A percentile compares a stretch with the other conserved stretches of the same genome.
These are phyloP conservation scores for Pythium aquatile DNA, from an alignment of 352 stramenopile genomes.

Conservation along the genomic window DNA sequence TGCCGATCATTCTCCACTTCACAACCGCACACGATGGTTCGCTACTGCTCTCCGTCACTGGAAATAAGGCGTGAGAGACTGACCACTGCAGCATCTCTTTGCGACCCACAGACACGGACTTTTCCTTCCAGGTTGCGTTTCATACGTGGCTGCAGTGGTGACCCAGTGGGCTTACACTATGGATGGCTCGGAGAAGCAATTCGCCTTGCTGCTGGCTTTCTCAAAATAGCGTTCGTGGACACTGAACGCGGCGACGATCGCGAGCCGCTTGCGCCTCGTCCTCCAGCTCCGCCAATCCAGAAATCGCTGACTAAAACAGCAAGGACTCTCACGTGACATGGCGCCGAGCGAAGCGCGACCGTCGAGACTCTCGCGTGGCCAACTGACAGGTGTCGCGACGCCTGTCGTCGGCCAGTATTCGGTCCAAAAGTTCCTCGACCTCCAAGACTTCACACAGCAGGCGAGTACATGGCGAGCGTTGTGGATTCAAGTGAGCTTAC, in stretches of 20 bases:
- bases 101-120: conserved; percentile 5
- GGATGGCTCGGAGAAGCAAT: no score
- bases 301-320: no score
- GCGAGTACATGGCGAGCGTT: not conserved
- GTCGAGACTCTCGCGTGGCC: not conserved
- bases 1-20: conserved; percentile 16
- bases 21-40: conserved; percentile 18
- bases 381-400: not conserved
- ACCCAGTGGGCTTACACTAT: not conserved
- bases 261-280: no score
- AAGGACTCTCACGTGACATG: not conserved
- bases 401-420: conserved; percentile 1
- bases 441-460: not conserved
- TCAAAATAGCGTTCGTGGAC: not conserved
- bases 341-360: not conserved
- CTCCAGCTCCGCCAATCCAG: no score
- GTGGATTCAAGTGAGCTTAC: not conserved
- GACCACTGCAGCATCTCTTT: no score
- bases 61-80: not conserved
- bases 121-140: conserved; percentile 10
- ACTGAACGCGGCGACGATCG: no score
- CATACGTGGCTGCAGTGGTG: conserved; percentile 1
- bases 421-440: conserved; percentile 6
- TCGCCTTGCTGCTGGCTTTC: not conserved
- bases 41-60: not conserved